Conservation (phyloP, 257 asterid species). For the Plantago major region DNA sequence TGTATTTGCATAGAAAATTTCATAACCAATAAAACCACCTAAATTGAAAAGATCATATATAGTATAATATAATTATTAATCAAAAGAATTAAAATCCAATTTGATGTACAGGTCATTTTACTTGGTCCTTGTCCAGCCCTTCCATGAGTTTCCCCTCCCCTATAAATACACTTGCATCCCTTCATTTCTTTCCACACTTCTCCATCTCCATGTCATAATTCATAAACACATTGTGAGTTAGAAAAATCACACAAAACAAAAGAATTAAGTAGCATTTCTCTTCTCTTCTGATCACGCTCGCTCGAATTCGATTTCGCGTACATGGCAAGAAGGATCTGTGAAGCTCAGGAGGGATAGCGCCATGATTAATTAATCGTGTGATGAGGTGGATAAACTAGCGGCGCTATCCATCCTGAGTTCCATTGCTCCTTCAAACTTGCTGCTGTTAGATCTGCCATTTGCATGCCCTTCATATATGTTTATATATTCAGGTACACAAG, state of each 20-base stretch:
- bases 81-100: background rate
- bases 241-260: too few relatives aligned
- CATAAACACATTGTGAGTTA: too few relatives aligned
- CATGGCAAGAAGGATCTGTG: constrained; percentile 39
- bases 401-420: constrained; percentile 96
- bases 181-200: constrained; percentile 19
- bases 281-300: background rate
- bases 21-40: too few relatives aligned
- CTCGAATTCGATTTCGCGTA: background rate
- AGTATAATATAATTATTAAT: background rate
- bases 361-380: constrained; percentile 12
- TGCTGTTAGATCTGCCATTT: constrained; percentile 6
- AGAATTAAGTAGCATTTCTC: background rate
- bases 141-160: constrained; percentile 6
- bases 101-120: background rate
- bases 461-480: background rate
- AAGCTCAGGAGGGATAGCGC: constrained; percentile 99
- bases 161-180: constrained; percentile 21
- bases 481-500: too few relatives aligned
- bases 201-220: too few relatives aligned
- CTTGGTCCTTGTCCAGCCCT: constrained; percentile 12
- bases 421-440: constrained; percentile 57
- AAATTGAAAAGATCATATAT: too few relatives aligned
- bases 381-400: constrained; percentile 14
- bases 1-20: background rate